Conservation (phyloP, 495 filamentous ascomycete species). For the Podospora didyma region DNA sequence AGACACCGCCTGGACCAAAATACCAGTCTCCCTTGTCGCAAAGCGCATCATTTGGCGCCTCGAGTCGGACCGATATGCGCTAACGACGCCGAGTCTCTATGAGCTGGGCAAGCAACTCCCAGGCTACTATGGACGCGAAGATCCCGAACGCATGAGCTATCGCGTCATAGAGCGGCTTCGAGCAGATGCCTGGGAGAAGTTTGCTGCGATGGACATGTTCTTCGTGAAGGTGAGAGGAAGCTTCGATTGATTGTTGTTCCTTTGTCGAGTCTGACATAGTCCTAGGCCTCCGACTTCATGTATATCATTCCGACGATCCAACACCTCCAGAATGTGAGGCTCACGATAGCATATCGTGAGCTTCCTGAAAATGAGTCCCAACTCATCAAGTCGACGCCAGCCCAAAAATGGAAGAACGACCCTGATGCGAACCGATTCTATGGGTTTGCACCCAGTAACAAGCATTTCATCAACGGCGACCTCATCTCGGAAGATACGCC, state of each 20-base stretch:
- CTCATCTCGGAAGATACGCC: constrained; percentile 40
- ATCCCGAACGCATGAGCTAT: constrained; percentile 37
- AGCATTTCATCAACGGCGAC: constrained; percentile 44
- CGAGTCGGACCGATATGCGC: constrained; percentile 44
- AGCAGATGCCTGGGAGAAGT: constrained; percentile 43
- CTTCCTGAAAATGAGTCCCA: constrained; percentile 42
- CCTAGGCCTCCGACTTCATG: constrained; percentile 68
- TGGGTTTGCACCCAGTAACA: constrained; percentile 41
- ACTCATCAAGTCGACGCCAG: constrained; percentile 27
- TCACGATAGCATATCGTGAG: constrained; percentile 50
- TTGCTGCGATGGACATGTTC: constrained; percentile 60
- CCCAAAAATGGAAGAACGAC: constrained; percentile 52
- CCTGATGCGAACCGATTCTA: constrained; percentile 38
- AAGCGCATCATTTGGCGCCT: constrained; percentile 48
- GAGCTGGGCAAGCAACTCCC: constrained; percentile 41
- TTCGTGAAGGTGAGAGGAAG: constrained; percentile 62
- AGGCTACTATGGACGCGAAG: constrained; percentile 37
- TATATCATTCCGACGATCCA: constrained; percentile 64
- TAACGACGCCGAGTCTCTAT: constrained; percentile 41
- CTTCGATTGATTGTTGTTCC: not conserved
- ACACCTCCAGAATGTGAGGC: constrained; percentile 60
- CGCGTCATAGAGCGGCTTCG: constrained; percentile 35
- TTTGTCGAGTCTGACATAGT: constrained; percentile 20
- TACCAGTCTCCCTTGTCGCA: constrained; percentile 41
- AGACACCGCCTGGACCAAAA: constrained; percentile 67